A percentile compares a stretch with the other conserved stretches of the same genome.
Evolutionary conservation across 805 yeast genomes (phyloP).

Genomic region (Cyberlindnera euphorbiiphila): DNA sequence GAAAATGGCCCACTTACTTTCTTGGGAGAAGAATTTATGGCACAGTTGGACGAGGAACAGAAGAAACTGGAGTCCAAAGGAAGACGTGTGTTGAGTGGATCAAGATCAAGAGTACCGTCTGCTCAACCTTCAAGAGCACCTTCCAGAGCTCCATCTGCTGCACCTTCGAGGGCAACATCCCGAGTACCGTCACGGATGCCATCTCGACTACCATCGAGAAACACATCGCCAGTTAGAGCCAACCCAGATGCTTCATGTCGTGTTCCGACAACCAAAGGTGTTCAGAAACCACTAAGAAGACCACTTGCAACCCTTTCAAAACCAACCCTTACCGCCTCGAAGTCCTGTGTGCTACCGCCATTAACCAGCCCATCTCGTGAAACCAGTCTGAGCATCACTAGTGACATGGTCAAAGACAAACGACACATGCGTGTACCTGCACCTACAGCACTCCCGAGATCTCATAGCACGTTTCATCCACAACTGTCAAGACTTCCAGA

Average conservation of each 20-base stretch:
- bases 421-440: conserved; percentile 13
- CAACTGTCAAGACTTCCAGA: conserved; percentile 21
- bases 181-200: conserved; percentile 16
- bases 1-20: conserved; percentile 32
- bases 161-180: conserved; percentile 20
- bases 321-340: conserved; percentile 16
- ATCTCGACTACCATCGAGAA: conserved; percentile 4
- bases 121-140: conserved; percentile 21
- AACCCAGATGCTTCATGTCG: conserved; percentile 8
- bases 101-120: conserved; percentile 15
- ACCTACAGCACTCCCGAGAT: conserved; percentile 17
- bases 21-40: conserved; percentile 27
- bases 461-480: conserved; percentile 25
- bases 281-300: conserved; percentile 23
- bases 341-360: conserved; percentile 15
- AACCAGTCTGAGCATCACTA: conserved; percentile 6
- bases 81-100: conserved; percentile 16
- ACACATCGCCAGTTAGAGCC: conserved; percentile 19
- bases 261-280: conserved; percentile 14
- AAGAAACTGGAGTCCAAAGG: conserved; percentile 21
- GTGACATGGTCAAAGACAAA: conserved; percentile 13
- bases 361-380: conserved; percentile 17
- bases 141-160: conserved; percentile 21
- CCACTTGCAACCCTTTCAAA: conserved; percentile 6
- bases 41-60: conserved; percentile 31